Conservation (phyloP, 164 flowering plant genomes). For the Akebia trifoliata region DNA sequence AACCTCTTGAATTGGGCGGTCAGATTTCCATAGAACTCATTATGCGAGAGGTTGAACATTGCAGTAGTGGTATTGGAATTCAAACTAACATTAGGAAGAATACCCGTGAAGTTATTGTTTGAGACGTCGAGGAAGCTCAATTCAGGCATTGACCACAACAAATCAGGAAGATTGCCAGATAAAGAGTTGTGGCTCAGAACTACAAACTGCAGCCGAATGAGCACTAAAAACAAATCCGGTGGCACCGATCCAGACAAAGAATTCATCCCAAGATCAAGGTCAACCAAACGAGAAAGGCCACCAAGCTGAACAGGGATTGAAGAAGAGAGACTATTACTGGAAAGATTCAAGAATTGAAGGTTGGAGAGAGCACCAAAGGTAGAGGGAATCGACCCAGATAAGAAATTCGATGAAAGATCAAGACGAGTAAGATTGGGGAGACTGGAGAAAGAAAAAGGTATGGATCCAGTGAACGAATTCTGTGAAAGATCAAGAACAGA, state of each 20-base stretch:
- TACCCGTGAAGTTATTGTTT: slow-evolving; percentile 55
- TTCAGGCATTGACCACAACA: slow-evolving; percentile 37
- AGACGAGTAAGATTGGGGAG: slow-evolving; percentile 23
- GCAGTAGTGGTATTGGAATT: slow-evolving; percentile 22
- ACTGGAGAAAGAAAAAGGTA: slow-evolving; percentile 29
- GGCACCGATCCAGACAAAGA: slow-evolving; percentile 56
- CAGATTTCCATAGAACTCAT: slow-evolving; percentile 56
- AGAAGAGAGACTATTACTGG: slow-evolving; percentile 43
- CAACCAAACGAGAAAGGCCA: slow-evolving; percentile 42
- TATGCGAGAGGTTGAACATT: slow-evolving; percentile 52
- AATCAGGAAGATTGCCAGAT: slow-evolving; percentile 39
- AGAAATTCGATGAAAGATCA: slow-evolving; percentile 37
- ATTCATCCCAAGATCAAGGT: slow-evolving; percentile 61
- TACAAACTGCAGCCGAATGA: slow-evolving; percentile 32
- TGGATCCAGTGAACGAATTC: slow-evolving; percentile 34
- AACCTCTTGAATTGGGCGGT: slow-evolving; percentile 25
- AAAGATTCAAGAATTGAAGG: slow-evolving; percentile 42
- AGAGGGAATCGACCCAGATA: slow-evolving; percentile 50
- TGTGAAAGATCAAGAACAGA: slow-evolving; percentile 34
- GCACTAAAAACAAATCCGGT: slow-evolving; percentile 32
- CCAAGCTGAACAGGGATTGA: slow-evolving; percentile 52
- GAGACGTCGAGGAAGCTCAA: slow-evolving; percentile 56
- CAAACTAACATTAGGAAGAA: slow-evolving; percentile 25
- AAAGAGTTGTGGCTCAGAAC: slow-evolving; percentile 41
- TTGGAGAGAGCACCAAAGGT: slow-evolving; percentile 28